Evolutionary conservation across 2,329 filamentous ascomycete species (phyloP).

Genomic region (Paecilomyces niveus): DNA sequence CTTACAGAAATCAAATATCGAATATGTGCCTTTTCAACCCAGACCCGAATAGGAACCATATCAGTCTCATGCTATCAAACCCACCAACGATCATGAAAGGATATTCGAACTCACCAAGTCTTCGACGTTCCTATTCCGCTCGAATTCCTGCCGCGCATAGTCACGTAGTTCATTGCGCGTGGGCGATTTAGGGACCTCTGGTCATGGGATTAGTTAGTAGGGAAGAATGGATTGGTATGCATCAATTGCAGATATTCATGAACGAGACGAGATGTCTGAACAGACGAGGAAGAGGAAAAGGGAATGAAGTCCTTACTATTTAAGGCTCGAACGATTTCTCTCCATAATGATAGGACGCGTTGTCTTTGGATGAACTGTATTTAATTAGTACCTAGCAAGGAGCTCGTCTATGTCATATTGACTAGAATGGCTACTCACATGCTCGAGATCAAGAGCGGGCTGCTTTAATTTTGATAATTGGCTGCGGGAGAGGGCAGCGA

Average conservation of each 20-base stretch:
- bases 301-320: slow-evolving; percentile 22
- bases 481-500: slow-evolving; percentile 22
- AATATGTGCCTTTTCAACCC: slow-evolving; percentile 26
- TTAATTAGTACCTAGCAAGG: slow-evolving; percentile 3
- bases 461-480: slow-evolving; percentile 27
- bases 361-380: slow-evolving; percentile 37
- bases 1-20: slow-evolving; percentile 38
- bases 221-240: neutral
- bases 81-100: neutral
- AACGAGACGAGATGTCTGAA: neutral
- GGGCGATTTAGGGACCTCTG: slow-evolving; percentile 33
- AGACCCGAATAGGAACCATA: neutral
- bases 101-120: slow-evolving; percentile 29
- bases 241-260: neutral
- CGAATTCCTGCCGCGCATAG: slow-evolving; percentile 40
- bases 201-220: neutral
- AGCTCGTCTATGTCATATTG: neutral
- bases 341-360: slow-evolving; percentile 36
- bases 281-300: neutral
- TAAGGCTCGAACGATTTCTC: slow-evolving; percentile 34
- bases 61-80: neutral
- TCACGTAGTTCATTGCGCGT: slow-evolving; percentile 33
- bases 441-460: slow-evolving; percentile 30
- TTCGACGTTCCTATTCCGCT: slow-evolving; percentile 34
- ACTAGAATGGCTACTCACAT: slow-evolving; percentile 29